These are phyloP conservation scores for Pichia sp. DNA, from an alignment of 1,139 yeast species.

Conservation along the genomic window DNA sequence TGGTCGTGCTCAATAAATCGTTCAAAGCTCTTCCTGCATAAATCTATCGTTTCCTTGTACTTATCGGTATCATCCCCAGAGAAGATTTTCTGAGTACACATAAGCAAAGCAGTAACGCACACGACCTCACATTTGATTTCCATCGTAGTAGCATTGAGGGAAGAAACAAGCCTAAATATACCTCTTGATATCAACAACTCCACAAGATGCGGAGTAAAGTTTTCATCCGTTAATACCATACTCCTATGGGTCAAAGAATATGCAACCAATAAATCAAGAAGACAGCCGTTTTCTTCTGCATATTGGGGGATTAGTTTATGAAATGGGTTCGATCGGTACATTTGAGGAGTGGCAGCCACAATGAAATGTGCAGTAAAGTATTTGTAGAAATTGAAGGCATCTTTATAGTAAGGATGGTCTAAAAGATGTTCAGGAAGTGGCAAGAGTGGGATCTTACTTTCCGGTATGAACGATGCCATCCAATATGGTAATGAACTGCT, in stretches of 20 bases:
- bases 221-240: conserved; percentile 14
- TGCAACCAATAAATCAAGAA: conserved; percentile 14
- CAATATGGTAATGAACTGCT: neutral
- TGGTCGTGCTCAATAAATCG: conserved; percentile 5
- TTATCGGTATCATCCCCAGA: conserved; percentile 9
- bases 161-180: conserved; percentile 5
- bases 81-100: conserved; percentile 15
- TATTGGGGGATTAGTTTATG: conserved; percentile 10
- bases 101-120: conserved; percentile 12
- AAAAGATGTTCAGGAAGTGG: conserved; percentile 16
- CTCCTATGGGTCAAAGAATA: conserved; percentile 16
- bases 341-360: conserved; percentile 15
- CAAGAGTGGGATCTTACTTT: conserved; percentile 10
- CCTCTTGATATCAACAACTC: conserved; percentile 14
- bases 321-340: conserved; percentile 15
- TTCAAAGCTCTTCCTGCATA: conserved; percentile 12
- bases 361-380: conserved; percentile 16
- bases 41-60: conserved; percentile 13
- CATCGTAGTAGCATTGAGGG: neutral
- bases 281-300: conserved; percentile 11
- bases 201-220: conserved; percentile 10
- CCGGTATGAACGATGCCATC: conserved; percentile 10
- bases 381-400: conserved; percentile 12
- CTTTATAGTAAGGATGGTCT: conserved; percentile 14
- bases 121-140: conserved; percentile 9